These are phyloP conservation scores for Dioscorea zingiberensis DNA, from an alignment of 106 monocot species.

Conservation along the genomic window DNA sequence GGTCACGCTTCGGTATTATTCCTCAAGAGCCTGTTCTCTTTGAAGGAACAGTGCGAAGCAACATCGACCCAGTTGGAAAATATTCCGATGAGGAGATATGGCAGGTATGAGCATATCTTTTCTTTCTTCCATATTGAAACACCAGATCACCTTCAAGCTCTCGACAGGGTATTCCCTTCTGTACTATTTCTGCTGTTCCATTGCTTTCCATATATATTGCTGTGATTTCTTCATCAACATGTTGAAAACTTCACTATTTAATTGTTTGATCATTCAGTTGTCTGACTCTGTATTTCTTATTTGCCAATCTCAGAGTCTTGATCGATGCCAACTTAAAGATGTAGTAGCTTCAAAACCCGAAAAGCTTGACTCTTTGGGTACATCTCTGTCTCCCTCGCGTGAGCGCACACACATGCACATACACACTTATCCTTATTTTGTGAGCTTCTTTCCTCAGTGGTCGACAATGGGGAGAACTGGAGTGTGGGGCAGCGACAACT, in stretches of 20 bases:
- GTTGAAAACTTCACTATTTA: too few species aligned
- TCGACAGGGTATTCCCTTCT: too few species aligned
- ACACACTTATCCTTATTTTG: neutral
- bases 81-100: constrained; percentile 76
- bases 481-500: constrained; percentile 77
- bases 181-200: neutral
- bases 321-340: constrained; percentile 69
- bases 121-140: too few species aligned
- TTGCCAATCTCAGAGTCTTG: constrained; percentile 34
- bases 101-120: constrained; percentile 30
- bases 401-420: neutral
- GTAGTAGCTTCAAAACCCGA: constrained; percentile 48
- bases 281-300: too few species aligned
- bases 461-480: constrained; percentile 73
- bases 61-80: constrained; percentile 59
- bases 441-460: constrained; percentile 24
- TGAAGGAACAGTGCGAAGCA: constrained; percentile 76
- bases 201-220: neutral
- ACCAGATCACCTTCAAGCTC: too few species aligned
- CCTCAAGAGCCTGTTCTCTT: constrained; percentile 86
- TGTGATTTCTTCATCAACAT: too few species aligned
- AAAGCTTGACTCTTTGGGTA: constrained; percentile 66
- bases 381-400: neutral
- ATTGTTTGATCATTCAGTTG: too few species aligned
- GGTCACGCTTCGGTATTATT: constrained; percentile 70